Percentiles rank a stretch among this genome's conserved stretches.
Conservation (phyloP, 371 early-diverging fungal genomes). For the Rhizopus delemar region DNA sequence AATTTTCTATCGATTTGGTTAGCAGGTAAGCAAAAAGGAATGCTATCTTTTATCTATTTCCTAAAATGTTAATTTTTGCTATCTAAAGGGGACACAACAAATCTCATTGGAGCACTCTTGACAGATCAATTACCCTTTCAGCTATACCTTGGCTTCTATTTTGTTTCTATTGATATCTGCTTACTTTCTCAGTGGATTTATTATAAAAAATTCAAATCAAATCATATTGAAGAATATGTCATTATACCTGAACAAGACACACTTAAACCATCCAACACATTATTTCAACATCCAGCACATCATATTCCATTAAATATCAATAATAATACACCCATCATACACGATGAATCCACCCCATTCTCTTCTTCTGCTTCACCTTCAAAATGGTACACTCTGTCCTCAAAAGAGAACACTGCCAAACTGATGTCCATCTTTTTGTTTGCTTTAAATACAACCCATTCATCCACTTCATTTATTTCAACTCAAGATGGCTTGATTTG, state of each 20-base stretch:
- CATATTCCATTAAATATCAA: constrained; percentile 37
- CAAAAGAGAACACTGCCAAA: constrained; percentile 8
- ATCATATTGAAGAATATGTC: constrained; percentile 16
- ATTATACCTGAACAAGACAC: constrained; percentile 24
- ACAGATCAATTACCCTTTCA: constrained; percentile 79
- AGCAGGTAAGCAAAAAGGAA: constrained; percentile 42
- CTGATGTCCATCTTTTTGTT: constrained; percentile 19
- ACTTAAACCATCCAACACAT: constrained; percentile 11
- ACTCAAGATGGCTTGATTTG: constrained; percentile 15
- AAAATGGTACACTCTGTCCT: constrained; percentile 47
- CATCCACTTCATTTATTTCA: constrained; percentile 1
- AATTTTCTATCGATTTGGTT: constrained; percentile 69
- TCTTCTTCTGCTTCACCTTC: constrained; percentile 50
- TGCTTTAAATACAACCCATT: constrained; percentile 2
- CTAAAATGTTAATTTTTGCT: background rate
- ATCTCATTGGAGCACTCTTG: constrained; percentile 69
- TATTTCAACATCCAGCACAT: constrained; percentile 42
- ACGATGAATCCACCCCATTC: constrained; percentile 39
- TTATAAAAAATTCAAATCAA: constrained; percentile 31
- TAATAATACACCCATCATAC: background rate
- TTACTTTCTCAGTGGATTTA: constrained; percentile 43
- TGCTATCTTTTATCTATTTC: background rate
- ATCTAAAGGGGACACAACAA: constrained; percentile 65
- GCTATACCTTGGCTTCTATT: constrained; percentile 52
- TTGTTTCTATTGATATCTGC: constrained; percentile 46